Percentiles rank a stretch among this genome's conserved stretches.
phyloP scores from a whole-genome alignment of 179 eudicot species.

The Amaranthus tricolor region DNA sequence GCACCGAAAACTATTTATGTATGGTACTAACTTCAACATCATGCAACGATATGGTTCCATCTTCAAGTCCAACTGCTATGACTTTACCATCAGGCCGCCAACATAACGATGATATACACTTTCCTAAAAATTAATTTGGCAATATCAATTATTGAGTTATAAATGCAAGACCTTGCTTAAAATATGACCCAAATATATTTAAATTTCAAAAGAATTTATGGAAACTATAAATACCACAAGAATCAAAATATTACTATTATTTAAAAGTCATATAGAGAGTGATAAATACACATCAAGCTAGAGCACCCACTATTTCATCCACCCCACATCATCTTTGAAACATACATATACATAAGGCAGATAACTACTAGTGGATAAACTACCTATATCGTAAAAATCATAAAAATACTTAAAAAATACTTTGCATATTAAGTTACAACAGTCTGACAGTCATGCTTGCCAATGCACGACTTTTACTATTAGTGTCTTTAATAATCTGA shows the following conservation, averaged over 20 bases:
- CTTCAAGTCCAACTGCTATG: constrained; percentile 93
- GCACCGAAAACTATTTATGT: too few species aligned
- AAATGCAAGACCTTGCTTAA: background rate
- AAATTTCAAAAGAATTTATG: background rate
- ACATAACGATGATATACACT: constrained; percentile 80
- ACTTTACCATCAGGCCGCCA: constrained; percentile 99
- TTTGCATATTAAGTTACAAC: too few species aligned
- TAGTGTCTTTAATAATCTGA: too few species aligned
- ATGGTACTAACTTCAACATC: constrained; percentile 87
- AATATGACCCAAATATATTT: background rate
- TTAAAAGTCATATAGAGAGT: background rate
- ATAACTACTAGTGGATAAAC: background rate
- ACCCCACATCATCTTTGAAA: background rate
- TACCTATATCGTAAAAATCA: background rate
- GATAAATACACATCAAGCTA: background rate
- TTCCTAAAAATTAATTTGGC: constrained; percentile 43
- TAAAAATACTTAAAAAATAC: background rate
- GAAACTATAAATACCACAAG: background rate
- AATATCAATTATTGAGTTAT: constrained; percentile 4
- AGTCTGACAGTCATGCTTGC: too few species aligned
- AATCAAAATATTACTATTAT: background rate
- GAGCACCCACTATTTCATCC: background rate
- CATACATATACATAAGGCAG: too few species aligned
- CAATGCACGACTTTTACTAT: too few species aligned
- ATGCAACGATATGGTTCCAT: constrained; percentile 85